phyloP scores from a whole-genome alignment of 2,329 filamentous ascomycete species.

The Sporothrix phasma region DNA sequence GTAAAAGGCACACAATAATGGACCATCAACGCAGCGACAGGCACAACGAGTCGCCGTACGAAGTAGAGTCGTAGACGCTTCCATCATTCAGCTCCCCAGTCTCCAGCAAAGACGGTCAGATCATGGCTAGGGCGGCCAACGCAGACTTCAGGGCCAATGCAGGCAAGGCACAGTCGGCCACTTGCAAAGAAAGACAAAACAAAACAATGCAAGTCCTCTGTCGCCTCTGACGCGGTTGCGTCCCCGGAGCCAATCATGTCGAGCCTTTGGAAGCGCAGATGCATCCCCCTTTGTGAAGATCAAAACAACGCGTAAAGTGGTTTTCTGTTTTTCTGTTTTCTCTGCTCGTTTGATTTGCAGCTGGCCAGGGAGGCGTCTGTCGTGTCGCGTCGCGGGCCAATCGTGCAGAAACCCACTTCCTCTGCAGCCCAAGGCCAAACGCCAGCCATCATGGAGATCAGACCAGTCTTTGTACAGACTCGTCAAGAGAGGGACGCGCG shows the following conservation, averaged over 20 bases:
- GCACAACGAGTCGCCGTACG: too few relatives aligned
- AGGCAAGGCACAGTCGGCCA: neutral
- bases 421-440: neutral
- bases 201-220: neutral
- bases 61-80: neutral
- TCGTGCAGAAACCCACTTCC: neutral
- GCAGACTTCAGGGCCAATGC: conserved; percentile 2
- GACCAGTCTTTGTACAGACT: too few relatives aligned
- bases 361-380: neutral
- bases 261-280: neutral
- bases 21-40: too few relatives aligned
- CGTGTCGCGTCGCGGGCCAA: conserved; percentile 13
- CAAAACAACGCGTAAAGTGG: conserved; percentile 20
- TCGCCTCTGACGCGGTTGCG: neutral
- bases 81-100: too few relatives aligned
- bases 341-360: too few relatives aligned
- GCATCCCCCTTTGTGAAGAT: neutral
- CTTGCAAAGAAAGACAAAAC: neutral
- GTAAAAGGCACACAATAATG: too few relatives aligned
- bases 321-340: too few relatives aligned
- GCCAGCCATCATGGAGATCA: too few relatives aligned
- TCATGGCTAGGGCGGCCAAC: neutral
- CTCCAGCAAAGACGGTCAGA: neutral
- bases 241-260: neutral
- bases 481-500: neutral